These are phyloP conservation scores for Curvularia eragrostidis DNA, from an alignment of 2,329 filamentous ascomycete genomes.

Conservation along the genomic window DNA sequence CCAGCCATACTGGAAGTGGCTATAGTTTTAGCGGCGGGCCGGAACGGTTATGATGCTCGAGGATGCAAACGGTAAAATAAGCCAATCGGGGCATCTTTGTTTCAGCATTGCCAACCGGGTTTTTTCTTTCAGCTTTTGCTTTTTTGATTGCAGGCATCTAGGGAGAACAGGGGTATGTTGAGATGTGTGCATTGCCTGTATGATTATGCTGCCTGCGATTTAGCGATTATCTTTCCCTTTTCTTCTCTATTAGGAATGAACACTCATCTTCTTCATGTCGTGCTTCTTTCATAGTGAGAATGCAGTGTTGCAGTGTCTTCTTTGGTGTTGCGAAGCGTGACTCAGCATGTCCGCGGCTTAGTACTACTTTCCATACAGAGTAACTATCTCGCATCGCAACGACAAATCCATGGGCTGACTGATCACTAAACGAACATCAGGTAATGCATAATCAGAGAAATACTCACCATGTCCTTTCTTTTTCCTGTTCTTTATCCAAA, in stretches of 20 bases:
- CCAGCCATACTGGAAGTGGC: constrained; percentile 29
- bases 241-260: not conserved
- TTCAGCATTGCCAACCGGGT: not conserved
- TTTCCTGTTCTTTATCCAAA: not conserved
- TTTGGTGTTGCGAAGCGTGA: not conserved
- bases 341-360: not conserved
- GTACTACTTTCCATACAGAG: not conserved
- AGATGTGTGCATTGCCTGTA: not conserved
- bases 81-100: not conserved
- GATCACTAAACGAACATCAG: not conserved
- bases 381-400: not conserved
- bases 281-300: not conserved
- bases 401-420: not conserved
- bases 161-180: not conserved
- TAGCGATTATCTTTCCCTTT: not conserved
- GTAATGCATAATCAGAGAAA: too few relatives aligned
- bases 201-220: constrained; percentile 1
- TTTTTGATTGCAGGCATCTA: not conserved
- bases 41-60: constrained; percentile 1
- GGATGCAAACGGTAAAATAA: not conserved
- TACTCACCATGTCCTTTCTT: too few relatives aligned
- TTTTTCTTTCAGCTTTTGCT: not conserved
- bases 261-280: not conserved
- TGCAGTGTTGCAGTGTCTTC: not conserved
- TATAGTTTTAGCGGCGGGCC: constrained; percentile 27